Percentiles rank a stretch among this genome's conserved stretches.
Conservation (phyloP, 305 asterid species). For the Fraxinus angustifolia region DNA sequence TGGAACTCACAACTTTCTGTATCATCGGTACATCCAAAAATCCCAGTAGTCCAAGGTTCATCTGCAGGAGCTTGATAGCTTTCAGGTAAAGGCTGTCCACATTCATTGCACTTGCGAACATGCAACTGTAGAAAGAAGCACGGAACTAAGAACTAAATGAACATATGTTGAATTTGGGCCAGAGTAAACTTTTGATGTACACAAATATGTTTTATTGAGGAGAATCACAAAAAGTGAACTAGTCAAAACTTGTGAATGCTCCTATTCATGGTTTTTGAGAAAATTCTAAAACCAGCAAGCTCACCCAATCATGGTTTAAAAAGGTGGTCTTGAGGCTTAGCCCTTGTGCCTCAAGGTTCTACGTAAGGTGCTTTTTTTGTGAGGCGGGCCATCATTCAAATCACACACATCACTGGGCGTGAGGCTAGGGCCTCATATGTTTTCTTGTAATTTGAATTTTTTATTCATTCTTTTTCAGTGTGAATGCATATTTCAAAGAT, state of each 20-base stretch:
- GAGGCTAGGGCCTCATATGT: neutral
- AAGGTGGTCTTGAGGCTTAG: neutral
- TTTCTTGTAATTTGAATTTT: neutral
- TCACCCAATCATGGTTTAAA: neutral
- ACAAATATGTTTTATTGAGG: neutral
- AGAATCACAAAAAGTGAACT: neutral
- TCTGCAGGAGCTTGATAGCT: constrained; percentile 88
- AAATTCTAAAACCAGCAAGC: neutral
- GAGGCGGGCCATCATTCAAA: neutral
- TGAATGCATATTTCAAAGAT: neutral
- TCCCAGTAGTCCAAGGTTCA: constrained; percentile 94
- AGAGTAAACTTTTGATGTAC: neutral
- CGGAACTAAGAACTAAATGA: constrained; percentile 9
- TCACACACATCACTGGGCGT: neutral
- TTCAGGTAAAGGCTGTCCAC: constrained; percentile 94
- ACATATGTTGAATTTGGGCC: neutral
- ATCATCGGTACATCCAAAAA: constrained; percentile 76
- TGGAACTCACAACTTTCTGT: constrained; percentile 69
- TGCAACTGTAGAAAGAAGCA: constrained; percentile 55
- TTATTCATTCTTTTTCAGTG: neutral
- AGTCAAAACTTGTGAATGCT: neutral
- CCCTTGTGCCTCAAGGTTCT: neutral
- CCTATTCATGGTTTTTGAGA: neutral
- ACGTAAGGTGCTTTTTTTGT: neutral
- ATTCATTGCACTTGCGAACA: constrained; percentile 81